Conservation (phyloP, 495 filamentous ascomycete species). For the Penicillium salamii region DNA sequence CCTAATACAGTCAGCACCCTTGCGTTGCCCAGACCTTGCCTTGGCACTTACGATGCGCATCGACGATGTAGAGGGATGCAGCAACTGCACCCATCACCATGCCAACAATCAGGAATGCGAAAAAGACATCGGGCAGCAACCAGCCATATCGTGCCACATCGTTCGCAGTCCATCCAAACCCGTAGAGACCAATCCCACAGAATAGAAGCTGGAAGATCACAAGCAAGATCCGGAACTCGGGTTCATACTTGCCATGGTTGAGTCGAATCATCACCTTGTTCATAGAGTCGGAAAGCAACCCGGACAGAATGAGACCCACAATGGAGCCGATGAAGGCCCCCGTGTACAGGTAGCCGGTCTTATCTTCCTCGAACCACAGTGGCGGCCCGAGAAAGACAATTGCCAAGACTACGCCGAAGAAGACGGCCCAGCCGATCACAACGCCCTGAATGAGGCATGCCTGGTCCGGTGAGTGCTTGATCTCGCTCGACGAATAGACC, state of each 20-base stretch:
- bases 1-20: constrained; percentile 40
- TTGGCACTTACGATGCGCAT: constrained; percentile 74
- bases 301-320: constrained; percentile 71
- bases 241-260: constrained; percentile 84
- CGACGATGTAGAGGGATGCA: constrained; percentile 86
- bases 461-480: constrained; percentile 18
- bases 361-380: constrained; percentile 74
- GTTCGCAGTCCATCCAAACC: constrained; percentile 70
- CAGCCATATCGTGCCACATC: constrained; percentile 61
- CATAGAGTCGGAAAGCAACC: constrained; percentile 70
- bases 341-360: constrained; percentile 86
- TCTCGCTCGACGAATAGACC: not conserved
- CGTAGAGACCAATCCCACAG: constrained; percentile 75
- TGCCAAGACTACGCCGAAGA: constrained; percentile 85
- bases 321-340: constrained; percentile 83
- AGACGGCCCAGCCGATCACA: constrained; percentile 91
- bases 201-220: constrained; percentile 78
- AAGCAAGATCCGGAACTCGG: constrained; percentile 81
- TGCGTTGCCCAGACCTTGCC: not conserved
- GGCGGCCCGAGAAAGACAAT: constrained; percentile 78
- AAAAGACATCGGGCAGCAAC: constrained; percentile 74
- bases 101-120: constrained; percentile 71
- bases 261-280: constrained; percentile 65
- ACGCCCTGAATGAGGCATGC: constrained; percentile 87
- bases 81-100: constrained; percentile 91